Base-by-base conservation (phyloP, 257 asterid genomes). In the Lavandula angustifolia region DNA sequence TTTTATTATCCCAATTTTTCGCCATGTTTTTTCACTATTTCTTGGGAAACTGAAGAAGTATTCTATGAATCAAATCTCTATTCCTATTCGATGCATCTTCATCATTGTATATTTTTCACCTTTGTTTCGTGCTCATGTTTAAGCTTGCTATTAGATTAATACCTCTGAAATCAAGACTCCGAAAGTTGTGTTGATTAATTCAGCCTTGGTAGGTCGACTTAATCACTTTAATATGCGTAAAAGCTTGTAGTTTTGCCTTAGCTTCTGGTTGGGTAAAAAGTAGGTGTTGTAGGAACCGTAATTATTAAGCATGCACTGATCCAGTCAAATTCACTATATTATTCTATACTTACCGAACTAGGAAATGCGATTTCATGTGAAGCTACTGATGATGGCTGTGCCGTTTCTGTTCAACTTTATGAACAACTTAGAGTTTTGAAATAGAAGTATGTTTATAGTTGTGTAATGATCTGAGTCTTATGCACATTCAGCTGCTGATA, bases 401-500 rank as follows among this genome's bases (percentile, higher is more conserved):
- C 3, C 32, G 16, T 33, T 40, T 11, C 12, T 8, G 2, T 12
- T 22, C 27, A 22, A 22, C 27, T 22, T 7, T 16, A 14, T n/a
- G 6, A 11, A 54, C 13, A 33, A 34, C 7, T 11, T 54, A 54
- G 27, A 16, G 62, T 37, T 37, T 35, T 11, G 3, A 14, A 14
- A 37, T 32, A 56, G 4, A 40, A 22, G 22, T 33, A 29, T 9
- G 33, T 31, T 8, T 53, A 61, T 49, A 9, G 9, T 42, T 48
- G 7, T 6, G 33, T 60, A 57, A 9, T 60, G 63, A 60, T 65
- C 57, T 1, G 62, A 61, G 5, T 29, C 51, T 37, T 49, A n/a
- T 65, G 43, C 12, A 47, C 74, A 59, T 7, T 43, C 82, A 94
- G 99, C 76, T 59, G 99, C 99, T 55, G 95, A 94, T 80, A 74